Percentiles rank a stretch among this genome's conserved stretches.
These are phyloP conservation scores for Aspergillus neotritici DNA, from an alignment of 2,329 filamentous ascomycete species.

Conservation along the genomic window DNA sequence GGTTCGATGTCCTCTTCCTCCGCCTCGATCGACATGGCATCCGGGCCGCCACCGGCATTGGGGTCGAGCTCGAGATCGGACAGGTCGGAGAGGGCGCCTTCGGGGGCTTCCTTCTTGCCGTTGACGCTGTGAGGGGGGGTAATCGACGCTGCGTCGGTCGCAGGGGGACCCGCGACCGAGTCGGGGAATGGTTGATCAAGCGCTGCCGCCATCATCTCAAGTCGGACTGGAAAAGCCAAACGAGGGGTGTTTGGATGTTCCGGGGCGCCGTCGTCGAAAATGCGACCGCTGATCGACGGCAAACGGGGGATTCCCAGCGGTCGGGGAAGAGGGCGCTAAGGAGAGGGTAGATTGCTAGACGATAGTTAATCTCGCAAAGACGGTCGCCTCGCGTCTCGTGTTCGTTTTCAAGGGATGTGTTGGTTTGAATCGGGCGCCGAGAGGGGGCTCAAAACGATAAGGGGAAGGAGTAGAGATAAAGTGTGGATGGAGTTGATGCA, in stretches of 20 bases:
- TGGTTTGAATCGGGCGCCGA: not conserved
- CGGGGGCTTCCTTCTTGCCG: conserved; percentile 40
- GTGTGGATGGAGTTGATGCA: too few species aligned
- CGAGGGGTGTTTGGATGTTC: conserved; percentile 8
- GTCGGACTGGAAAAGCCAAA: conserved; percentile 6
- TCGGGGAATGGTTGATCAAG: conserved; percentile 28
- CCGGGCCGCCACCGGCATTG: conserved; percentile 20
- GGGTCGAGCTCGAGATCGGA: conserved; percentile 40
- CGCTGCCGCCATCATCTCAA: conserved; percentile 30
- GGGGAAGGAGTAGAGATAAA: too few species aligned
- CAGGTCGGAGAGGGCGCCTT: conserved; percentile 36
- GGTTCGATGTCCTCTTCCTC: conserved; percentile 75
- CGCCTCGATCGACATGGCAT: conserved; percentile 43
- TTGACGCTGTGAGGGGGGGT: conserved; percentile 41
- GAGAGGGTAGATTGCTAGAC: conserved; percentile 4
- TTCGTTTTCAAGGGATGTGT: not conserved
- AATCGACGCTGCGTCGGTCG: conserved; percentile 32
- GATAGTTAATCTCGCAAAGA: conserved; percentile 3
- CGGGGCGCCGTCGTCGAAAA: conserved; percentile 34
- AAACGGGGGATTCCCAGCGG: conserved; percentile 36
- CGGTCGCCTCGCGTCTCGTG: not conserved
- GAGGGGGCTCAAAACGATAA: not conserved
- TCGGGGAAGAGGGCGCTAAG: conserved; percentile 26
- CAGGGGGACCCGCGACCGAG: conserved; percentile 18
- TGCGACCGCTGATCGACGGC: conserved; percentile 43